Evolutionary conservation across 2,329 filamentous ascomycete species (phyloP), one percentile per base, ranked within the genome.

Genomic region (Aspergillus tamarii): DNA sequence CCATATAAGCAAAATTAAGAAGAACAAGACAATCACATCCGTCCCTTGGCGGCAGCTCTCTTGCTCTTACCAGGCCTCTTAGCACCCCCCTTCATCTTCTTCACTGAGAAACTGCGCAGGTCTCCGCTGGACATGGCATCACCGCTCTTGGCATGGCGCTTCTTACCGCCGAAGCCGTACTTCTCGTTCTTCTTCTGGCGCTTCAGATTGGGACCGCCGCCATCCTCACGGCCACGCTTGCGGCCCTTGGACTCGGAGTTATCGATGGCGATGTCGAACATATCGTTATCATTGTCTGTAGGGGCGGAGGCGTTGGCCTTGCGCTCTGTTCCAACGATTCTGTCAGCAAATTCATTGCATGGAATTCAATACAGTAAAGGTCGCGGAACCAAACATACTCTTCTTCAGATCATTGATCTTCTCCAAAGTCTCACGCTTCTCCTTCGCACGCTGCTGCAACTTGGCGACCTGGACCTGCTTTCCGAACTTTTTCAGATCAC

Each of bases 401-500:
- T 94, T 88, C 88, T 99, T 99, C 72, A 99, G 83, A 32, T 88
- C 86, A 81, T 94, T 93, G 75, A 99, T 97, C 86, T 97, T 97
- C 72, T 98, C 95, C 67, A 99, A 83, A 4, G 93, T 96, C 67
- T 96, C 92, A 72, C 88, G 89, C 89, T 97, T 97, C 75, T 89
- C 90, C 85, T 96, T 96, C 57, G 92, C 89, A 56, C 95, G 86
- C 86, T 99, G 94, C 82, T 98, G 94, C 78, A 96, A 82, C 84
- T 97, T 97, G 64, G 94, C 94, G 64, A 97, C 88, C 84, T 99
- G 95, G 59, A 98, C 95, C 79, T 96, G 92, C 84, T 99, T 99
- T 77, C 95, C 95, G 77, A 98, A 99, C 83, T 98, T 99, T 89
- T 97, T 98, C 73, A 98, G 84, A 78, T 99, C 95, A 67, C 95